These are phyloP conservation scores for Boechera retrofracta DNA, from an alignment of 345 rosid species.

Conservation along the genomic window DNA sequence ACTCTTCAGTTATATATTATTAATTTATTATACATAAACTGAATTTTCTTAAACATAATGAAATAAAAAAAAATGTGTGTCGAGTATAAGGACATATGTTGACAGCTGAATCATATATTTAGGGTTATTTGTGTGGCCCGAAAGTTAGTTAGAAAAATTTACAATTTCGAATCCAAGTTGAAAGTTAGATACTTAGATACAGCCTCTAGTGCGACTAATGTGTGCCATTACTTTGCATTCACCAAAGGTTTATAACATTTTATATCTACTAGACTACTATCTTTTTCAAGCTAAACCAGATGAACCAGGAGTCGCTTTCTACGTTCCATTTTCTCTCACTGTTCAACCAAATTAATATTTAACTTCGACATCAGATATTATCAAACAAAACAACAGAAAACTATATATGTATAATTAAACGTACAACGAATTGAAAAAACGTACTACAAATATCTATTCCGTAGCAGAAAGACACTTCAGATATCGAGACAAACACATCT, in stretches of 20 bases:
- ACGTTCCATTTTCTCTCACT: background rate
- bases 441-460: constrained; percentile 17
- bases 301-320: constrained; percentile 17
- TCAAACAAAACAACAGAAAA: background rate
- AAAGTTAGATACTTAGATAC: constrained; percentile 38
- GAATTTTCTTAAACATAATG: background rate
- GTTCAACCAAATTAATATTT: background rate
- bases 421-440: constrained; percentile 7
- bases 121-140: background rate
- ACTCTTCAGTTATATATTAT: background rate
- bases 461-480: constrained; percentile 12
- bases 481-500: constrained; percentile 24
- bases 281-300: constrained; percentile 29
- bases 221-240: constrained; percentile 20
- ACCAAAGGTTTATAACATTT: constrained; percentile 4
- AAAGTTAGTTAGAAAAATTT: constrained; percentile 25
- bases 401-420: background rate
- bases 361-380: background rate
- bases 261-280: background rate
- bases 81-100: background rate
- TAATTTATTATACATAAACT: background rate
- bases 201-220: constrained; percentile 2
- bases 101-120: background rate
- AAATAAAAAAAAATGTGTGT: background rate
- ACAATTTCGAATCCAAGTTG: background rate